Evolutionary conservation across 371 early-diverging fungal species (phyloP), one percentile per base, ranked within the genome.

Genomic region (Fennellomyces sp.): DNA sequence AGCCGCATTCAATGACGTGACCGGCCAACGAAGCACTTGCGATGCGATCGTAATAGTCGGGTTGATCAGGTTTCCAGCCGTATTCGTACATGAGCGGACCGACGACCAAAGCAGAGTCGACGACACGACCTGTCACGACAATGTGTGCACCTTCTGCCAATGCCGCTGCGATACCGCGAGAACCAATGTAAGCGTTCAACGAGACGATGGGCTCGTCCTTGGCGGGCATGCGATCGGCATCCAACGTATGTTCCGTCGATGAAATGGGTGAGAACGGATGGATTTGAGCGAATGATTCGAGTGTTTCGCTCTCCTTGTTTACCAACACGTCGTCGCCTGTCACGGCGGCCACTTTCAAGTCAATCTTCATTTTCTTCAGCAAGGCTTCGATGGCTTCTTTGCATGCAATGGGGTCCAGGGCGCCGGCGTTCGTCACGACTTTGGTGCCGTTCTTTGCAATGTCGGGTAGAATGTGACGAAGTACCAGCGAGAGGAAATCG

Each of bases 1-100:
- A 87, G 1, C 91, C 91, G 51, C 91, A 91, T 69, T 91, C 91
- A 55, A 91, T 85, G 52, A 91, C 78, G 65, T 91, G 91, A 7
- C 91, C 91, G 0, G 90, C 89, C 56, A 89, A 64, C 5, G 88
- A 88, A 0, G 87, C 91, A 7, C 84, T 76, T 0, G 91, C 91
- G 49, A 91, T 73, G 25, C 80, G 70, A 63, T 89, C 88, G 52
- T 77, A 86, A 60, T 86, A 84, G 48, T 65, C 67, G 47, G 64
- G 63, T 1, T 71, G 68, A 23, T 48, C 47, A 3, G 49, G 42
- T 5, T 75, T 52, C 89, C 89, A 88, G 5, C 68, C 69, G 65
- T 73, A 86, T 60, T 81, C 82, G 65, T 86, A 77, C 55, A 86
- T 60, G 17, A 87, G 62, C 0, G 89, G 86, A 26, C 83, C 89